Conservation (phyloP, 495 filamentous ascomycete species). For the Aspergillus haitiensis region DNA sequence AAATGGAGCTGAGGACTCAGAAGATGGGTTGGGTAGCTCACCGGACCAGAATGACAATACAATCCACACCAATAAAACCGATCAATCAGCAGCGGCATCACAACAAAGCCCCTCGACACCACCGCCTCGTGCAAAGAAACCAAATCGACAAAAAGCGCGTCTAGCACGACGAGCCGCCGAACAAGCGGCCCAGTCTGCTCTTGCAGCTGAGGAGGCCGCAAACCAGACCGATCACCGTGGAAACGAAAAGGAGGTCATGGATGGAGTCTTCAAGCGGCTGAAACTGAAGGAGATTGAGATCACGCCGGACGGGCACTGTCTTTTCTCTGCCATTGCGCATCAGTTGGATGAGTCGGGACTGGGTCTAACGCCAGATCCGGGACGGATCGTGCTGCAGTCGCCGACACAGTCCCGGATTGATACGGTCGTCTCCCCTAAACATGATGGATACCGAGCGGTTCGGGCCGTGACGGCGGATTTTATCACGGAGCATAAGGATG, state of each 20-base stretch:
- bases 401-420: conserved; percentile 45
- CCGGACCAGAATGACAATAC: not conserved
- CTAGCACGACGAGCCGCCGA: conserved; percentile 86
- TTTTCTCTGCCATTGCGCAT: conserved; percentile 91
- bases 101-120: conserved; percentile 9
- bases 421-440: conserved; percentile 41
- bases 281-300: conserved; percentile 75
- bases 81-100: conserved; percentile 12
- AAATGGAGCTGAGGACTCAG: conserved; percentile 16
- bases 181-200: conserved; percentile 62
- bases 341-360: conserved; percentile 58
- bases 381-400: conserved; percentile 37
- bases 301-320: conserved; percentile 87
- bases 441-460: conserved; percentile 49
- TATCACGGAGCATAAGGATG: conserved; percentile 57
- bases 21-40: not conserved
- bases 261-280: conserved; percentile 57
- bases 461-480: conserved; percentile 56
- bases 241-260: conserved; percentile 70
- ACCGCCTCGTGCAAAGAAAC: conserved; percentile 58
- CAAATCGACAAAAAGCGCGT: conserved; percentile 87
- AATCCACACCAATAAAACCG: too few relatives aligned
- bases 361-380: conserved; percentile 49
- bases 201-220: conserved; percentile 73
- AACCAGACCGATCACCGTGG: conserved; percentile 71